A percentile compares a stretch with the other conserved stretches of the same genome.
These are phyloP conservation scores for Dendrobium officinale DNA, from an alignment of 106 monocot species.

Conservation along the genomic window DNA sequence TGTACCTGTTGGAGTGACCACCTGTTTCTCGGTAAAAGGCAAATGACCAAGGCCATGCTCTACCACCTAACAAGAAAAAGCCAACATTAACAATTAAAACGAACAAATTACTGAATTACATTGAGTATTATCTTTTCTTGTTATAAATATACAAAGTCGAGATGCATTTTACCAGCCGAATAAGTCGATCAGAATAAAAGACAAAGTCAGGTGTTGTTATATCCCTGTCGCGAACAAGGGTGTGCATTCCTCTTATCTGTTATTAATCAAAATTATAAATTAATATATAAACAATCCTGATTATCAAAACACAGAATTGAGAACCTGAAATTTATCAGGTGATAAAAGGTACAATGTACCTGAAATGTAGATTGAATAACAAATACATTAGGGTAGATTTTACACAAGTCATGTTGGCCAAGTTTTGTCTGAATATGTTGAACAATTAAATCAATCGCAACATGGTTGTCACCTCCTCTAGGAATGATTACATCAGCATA, in stretches of 20 bases:
- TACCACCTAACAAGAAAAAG: constrained; percentile 52
- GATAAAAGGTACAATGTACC: constrained; percentile 64
- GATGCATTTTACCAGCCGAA: constrained; percentile 71
- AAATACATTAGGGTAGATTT: constrained; percentile 74
- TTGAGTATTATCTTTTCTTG: neutral
- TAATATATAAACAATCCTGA: neutral
- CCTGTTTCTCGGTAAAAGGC: constrained; percentile 95
- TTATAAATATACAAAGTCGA: neutral
- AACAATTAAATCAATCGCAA: constrained; percentile 91
- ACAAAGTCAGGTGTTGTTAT: constrained; percentile 97
- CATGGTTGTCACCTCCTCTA: constrained; percentile 88
- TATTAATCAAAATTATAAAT: constrained; percentile 18
- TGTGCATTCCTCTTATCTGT: constrained; percentile 99
- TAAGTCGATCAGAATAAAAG: constrained; percentile 98
- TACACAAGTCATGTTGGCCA: constrained; percentile 90
- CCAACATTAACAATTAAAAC: neutral
- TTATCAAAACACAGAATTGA: neutral
- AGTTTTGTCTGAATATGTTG: constrained; percentile 86
- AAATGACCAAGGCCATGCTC: constrained; percentile 99
- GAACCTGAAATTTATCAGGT: constrained; percentile 69
- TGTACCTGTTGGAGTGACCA: constrained; percentile 85
- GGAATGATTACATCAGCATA: constrained; percentile 99
- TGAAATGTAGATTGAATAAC: constrained; percentile 92
- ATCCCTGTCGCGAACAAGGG: constrained; percentile 87
- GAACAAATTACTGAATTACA: neutral